These are phyloP conservation scores for Chloromonas sp. DNA, from an alignment of 163 green algal genomes.

Conservation along the genomic window DNA sequence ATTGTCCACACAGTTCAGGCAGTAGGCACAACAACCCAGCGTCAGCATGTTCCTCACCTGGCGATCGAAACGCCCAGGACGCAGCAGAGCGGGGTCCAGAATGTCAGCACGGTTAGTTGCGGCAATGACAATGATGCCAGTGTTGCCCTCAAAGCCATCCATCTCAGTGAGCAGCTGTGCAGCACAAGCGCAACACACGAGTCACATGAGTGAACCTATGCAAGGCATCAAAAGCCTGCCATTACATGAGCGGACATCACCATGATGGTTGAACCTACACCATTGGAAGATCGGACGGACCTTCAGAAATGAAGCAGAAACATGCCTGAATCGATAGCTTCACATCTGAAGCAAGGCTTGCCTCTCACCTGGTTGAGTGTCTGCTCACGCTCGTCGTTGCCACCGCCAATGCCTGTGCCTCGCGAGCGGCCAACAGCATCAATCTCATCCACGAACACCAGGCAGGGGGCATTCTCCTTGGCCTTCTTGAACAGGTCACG, in stretches of 20 bases:
- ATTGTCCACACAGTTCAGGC: no score
- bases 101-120: constrained; percentile 98
- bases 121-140: constrained; percentile 91
- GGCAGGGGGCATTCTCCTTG: constrained; percentile 94
- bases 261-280: no score
- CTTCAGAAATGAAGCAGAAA: no score
- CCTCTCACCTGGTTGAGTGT: constrained; percentile 95
- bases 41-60: constrained; percentile 27
- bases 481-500: constrained; percentile 99
- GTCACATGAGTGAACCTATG: no score
- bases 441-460: constrained; percentile 99
- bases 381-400: constrained; percentile 99
- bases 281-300: no score
- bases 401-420: constrained; percentile 91
- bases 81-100: constrained; percentile 89
- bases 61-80: constrained; percentile 89
- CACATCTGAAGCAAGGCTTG: no score
- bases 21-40: no score
- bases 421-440: constrained; percentile 93
- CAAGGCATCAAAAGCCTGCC: no score
- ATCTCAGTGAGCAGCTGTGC: constrained; percentile 90
- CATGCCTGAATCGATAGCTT: no score
- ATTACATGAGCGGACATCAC: no score
- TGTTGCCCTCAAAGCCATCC: constrained; percentile 96
- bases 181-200: not conserved